Conservation (phyloP, 2,329 filamentous ascomycete genomes). For the Sporothrix globosa region DNA sequence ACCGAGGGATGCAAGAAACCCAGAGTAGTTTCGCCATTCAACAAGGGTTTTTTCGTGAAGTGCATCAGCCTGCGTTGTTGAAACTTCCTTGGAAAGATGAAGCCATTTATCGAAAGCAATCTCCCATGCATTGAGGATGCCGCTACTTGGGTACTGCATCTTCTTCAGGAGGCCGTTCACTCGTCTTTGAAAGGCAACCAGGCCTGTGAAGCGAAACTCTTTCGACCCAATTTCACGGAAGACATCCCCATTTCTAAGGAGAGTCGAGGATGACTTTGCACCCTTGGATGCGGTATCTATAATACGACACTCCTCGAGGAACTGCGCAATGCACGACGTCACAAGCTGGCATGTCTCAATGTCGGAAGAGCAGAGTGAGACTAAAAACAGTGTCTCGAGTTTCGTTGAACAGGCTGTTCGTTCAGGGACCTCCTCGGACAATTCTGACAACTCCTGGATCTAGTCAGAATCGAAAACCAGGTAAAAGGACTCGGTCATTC, state of each 20-base stretch:
- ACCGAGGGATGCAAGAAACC: conserved; percentile 68
- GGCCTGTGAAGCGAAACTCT: conserved; percentile 67
- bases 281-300: conserved; percentile 57
- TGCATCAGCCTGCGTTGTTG: conserved; percentile 54
- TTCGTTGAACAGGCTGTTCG: conserved; percentile 57
- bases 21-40: conserved; percentile 71
- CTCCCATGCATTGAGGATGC: conserved; percentile 70
- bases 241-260: conserved; percentile 63
- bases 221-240: conserved; percentile 66
- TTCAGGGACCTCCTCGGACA: conserved; percentile 59
- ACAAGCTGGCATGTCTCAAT: conserved; percentile 68
- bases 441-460: conserved; percentile 56
- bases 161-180: conserved; percentile 62
- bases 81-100: conserved; percentile 65
- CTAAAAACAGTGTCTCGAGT: conserved; percentile 64
- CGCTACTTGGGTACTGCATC: conserved; percentile 65
- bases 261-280: conserved; percentile 54
- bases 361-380: conserved; percentile 66
- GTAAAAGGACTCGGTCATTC: neutral
- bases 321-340: conserved; percentile 62
- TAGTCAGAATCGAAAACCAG: conserved; percentile 5
- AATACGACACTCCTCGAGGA: conserved; percentile 63
- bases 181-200: conserved; percentile 71
- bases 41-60: conserved; percentile 60
- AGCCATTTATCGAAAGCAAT: conserved; percentile 67